Percentiles rank a stretch among this genome's conserved stretches.
These are phyloP conservation scores for Globisporangium emineosum DNA, from an alignment of 352 stramenopile species.

Conservation along the genomic window DNA sequence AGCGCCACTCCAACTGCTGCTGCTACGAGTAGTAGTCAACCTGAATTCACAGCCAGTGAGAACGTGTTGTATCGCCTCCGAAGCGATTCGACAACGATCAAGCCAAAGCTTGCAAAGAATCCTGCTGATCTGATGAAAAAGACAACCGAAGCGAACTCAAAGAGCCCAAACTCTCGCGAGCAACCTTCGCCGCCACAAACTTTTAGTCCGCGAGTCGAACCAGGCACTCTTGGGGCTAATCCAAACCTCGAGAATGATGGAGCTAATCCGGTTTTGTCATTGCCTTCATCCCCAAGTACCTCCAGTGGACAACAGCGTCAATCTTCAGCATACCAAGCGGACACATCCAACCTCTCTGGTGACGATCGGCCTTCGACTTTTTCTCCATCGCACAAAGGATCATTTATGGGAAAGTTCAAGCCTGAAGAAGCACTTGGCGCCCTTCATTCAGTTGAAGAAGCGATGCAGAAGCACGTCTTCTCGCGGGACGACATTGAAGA, in stretches of 20 bases:
- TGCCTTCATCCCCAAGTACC: conserved; percentile 10
- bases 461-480: conserved; percentile 52
- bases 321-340: conserved; percentile 14
- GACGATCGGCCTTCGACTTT: conserved; percentile 52
- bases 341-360: conserved; percentile 15
- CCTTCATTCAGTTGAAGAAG: conserved; percentile 59
- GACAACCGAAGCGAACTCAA: neutral
- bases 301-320: conserved; percentile 14
- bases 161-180: neutral
- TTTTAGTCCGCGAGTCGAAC: neutral
- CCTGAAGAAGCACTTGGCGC: conserved; percentile 47
- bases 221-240: neutral
- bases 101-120: conserved; percentile 7
- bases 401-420: conserved; percentile 60
- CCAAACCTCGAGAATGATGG: neutral
- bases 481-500: conserved; percentile 29
- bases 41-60: conserved; percentile 11
- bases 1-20: conserved; percentile 18
- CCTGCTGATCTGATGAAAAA: conserved; percentile 1
- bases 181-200: neutral
- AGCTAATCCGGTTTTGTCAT: neutral
- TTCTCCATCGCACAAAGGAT: conserved; percentile 31
- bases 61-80: conserved; percentile 34
- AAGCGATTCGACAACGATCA: conserved; percentile 35
- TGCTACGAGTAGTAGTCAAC: conserved; percentile 26